Conservation (phyloP, 495 filamentous ascomycete species). For the Penicillium maclennaniae region DNA sequence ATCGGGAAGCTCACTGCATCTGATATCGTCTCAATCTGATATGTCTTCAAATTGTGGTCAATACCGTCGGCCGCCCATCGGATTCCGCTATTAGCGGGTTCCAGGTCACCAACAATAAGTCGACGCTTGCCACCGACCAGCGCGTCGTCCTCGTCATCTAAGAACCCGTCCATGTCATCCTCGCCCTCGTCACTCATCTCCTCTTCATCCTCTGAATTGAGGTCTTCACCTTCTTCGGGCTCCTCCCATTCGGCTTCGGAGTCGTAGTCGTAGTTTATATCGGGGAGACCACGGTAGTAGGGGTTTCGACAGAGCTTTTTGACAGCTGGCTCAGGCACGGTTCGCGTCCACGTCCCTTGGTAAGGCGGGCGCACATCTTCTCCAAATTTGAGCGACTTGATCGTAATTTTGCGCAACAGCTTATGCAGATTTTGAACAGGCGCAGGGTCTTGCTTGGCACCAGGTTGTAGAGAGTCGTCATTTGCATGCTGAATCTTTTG, state of each 20-base stretch:
- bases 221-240: constrained; percentile 73
- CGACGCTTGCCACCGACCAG: constrained; percentile 40
- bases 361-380: constrained; percentile 93
- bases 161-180: constrained; percentile 53
- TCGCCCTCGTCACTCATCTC: constrained; percentile 50
- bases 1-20: constrained; percentile 56
- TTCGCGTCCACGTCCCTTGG: constrained; percentile 72
- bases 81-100: constrained; percentile 71
- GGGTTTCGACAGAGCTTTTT: constrained; percentile 67
- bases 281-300: constrained; percentile 55
- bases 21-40: constrained; percentile 69
- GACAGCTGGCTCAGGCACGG: constrained; percentile 45
- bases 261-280: constrained; percentile 90
- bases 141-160: constrained; percentile 50
- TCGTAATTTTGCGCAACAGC: constrained; percentile 58
- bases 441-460: constrained; percentile 4
- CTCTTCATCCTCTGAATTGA: constrained; percentile 77
- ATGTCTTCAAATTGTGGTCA: constrained; percentile 46
- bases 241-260: constrained; percentile 95
- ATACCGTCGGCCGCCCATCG: constrained; percentile 68
- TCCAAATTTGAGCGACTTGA: constrained; percentile 76
- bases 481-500: constrained; percentile 42
- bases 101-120: constrained; percentile 61
- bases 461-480: constrained; percentile 10
- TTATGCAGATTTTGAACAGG: constrained; percentile 34